Evolutionary conservation across 2,329 filamentous ascomycete genomes (phyloP), one percentile per base, ranked within the genome.

Genomic region (Ophiostoma angusticollis): DNA sequence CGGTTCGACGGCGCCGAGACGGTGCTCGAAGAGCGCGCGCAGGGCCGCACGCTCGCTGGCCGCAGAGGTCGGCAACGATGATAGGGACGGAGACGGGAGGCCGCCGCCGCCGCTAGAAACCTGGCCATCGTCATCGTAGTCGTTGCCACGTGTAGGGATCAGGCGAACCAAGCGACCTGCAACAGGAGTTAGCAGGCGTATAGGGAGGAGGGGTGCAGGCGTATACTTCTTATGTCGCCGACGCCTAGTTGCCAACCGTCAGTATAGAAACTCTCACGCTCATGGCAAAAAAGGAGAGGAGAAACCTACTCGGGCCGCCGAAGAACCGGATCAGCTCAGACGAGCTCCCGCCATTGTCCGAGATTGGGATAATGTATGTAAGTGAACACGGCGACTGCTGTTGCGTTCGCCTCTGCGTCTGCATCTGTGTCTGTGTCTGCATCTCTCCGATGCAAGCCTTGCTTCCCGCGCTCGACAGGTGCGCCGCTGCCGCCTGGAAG

Each of bases 311-410:
- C 47, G 89, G 89, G 1, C 91, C 91, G 12, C 89, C 91, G 60
- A 96, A 91, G 25, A 96, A 86, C 25, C 91, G 74, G 48, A 95
- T 93, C 52, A 95, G 66, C 63, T 96, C 89, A 31, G 84, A 93
- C 3, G 86, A 93, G 50, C 84, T 93, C 28, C 89, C 89, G 35
- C 89, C 89, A 59, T 96, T 96, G 61, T 96, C 89, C 48, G 83
- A 91, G 55, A 95, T 94, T 25, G 89, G 89, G 37, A 96, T 93
- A 43, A 95, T 77, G 58, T 93, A 93, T 59, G 75, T 84, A 30
- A 93, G 62, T 3, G 70, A 64, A 52, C 80, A 81, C 29, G 70
- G 61, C 45, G 80, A 82, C 49, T 22, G 11, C 14, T 9, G 31
- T 18, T 12, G 28, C 19, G 4, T 32, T 13, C 18, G 70, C 78